Base-by-base conservation (phyloP, 2,329 filamentous ascomycete genomes). In the Aspergillus amoenus region DNA sequence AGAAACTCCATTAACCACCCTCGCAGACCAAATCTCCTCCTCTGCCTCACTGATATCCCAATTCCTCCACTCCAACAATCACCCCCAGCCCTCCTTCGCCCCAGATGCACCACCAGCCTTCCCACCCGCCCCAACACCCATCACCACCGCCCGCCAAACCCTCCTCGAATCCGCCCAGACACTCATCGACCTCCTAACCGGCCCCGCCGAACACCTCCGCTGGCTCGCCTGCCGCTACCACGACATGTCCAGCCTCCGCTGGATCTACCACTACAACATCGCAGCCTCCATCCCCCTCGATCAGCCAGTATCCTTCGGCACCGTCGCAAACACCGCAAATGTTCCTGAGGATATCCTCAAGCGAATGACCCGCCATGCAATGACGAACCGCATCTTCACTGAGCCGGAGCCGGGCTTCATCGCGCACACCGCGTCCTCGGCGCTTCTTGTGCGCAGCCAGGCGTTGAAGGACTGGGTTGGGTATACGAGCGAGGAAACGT, bases 301-400 rank as follows among this genome's bases (percentile, higher is more conserved):
- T 15, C 22, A 24, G 4, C 13, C 48, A 0, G 15, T 53, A 2
- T 9, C 40, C 42, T 45, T 39, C 18, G 30, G 30, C 3, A 12
- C 22, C 15, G 41, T 53, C 50, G 41, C 50, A 2, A 12, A 17
- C 11, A 17, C n/a, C 4, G 18, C 50, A 3, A 9, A 32, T 0
- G 50, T 45, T 11, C n/a, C 37, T 8, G 41, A 53, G n/a, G 41
- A 53, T 17, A 30, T 39, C 30, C 24, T 45, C 11, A 53, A 45
- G 15, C 50, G 50, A 17, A 53, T 53, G 30, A 17, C 39, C 7
- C 54, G 54, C 21, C 47, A 45, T 66, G 82, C 80, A 40, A 85
- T 86, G 77, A 85, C 82, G 12, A 82, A 80, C 61, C 73, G 76
- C 11, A 76, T 87, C 56, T 85, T 87, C 69, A 66, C 72, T 43